phyloP scores from a whole-genome alignment of 169 alveolate genomes.

The Cardiosporidium cionae region DNA sequence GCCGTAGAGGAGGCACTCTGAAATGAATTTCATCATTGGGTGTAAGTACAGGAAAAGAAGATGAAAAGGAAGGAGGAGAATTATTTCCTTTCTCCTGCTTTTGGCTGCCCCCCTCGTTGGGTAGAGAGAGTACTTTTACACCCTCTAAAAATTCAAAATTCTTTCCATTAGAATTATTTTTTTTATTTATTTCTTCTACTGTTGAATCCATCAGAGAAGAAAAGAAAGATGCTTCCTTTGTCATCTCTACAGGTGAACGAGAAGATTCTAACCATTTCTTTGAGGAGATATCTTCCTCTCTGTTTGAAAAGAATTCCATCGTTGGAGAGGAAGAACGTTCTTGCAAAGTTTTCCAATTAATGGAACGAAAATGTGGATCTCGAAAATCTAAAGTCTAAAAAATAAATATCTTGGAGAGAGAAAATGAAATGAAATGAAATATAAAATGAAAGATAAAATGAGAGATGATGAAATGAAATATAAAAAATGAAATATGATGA shows the following conservation, averaged over 20 bases:
- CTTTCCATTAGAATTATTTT: no score
- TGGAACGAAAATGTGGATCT: constrained; percentile 37
- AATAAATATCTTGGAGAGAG: neutral
- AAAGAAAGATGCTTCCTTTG: no score
- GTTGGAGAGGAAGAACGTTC: no score
- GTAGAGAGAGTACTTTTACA: no score
- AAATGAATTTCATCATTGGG: constrained; percentile 21
- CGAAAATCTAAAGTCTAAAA: constrained; percentile 45
- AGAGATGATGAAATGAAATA: neutral
- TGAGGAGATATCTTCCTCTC: no score
- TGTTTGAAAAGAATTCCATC: no score
- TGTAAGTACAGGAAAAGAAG: neutral
- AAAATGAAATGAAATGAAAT: neutral
- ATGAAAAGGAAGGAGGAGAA: neutral
- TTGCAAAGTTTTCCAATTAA: constrained; percentile 13
- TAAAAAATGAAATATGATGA: neutral
- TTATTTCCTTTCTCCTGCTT: neutral
- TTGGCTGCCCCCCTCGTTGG: no score
- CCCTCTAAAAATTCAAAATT: no score
- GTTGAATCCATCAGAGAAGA: no score
- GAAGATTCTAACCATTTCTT: no score
- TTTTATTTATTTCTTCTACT: no score
- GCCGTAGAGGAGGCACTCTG: constrained; percentile 46
- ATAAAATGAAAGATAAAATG: neutral
- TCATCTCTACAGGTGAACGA: no score